A percentile compares a stretch with the other conserved stretches of the same genome.
These are phyloP conservation scores for Zelonia costaricensis DNA, from an alignment of 208 protist genomes.

Conservation along the genomic window DNA sequence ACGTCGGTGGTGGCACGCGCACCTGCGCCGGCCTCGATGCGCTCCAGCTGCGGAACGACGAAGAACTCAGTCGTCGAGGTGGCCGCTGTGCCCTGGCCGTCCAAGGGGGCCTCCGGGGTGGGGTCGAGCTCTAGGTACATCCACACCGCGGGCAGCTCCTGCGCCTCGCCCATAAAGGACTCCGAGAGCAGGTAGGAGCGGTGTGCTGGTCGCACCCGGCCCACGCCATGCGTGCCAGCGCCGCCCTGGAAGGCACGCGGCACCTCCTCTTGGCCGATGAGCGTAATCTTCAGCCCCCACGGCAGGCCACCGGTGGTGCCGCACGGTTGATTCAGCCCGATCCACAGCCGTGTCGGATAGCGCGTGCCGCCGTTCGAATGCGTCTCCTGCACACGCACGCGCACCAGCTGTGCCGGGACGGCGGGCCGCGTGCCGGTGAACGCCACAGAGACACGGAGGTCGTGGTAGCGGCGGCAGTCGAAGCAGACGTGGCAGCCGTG, in stretches of 20 bases:
- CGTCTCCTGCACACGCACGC: conserved; percentile 28
- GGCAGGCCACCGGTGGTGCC: background rate
- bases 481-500: conserved; percentile 57
- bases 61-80: conserved; percentile 34
- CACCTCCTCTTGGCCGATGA: conserved; percentile 37
- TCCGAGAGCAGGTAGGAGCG: conserved; percentile 47
- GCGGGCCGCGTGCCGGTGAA: conserved; percentile 29
- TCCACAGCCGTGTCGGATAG: conserved; percentile 51
- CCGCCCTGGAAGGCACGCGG: background rate
- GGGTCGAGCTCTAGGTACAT: conserved; percentile 71
- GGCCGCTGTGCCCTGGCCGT: background rate
- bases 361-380: background rate
- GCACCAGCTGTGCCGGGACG: conserved; percentile 36
- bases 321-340: conserved; percentile 60
- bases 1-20: too few relatives aligned
- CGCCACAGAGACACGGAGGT: conserved; percentile 43
- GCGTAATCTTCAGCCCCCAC: conserved; percentile 44
- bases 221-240: too few relatives aligned
- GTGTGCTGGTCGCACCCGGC: conserved; percentile 5
- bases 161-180: conserved; percentile 54
- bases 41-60: conserved; percentile 50
- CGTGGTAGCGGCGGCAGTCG: conserved; percentile 65
- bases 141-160: conserved; percentile 55
- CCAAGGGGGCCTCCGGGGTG: background rate
- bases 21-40: too few relatives aligned